Conservation (phyloP, 805 yeast species). For the Saccharomycopsis sp. region DNA sequence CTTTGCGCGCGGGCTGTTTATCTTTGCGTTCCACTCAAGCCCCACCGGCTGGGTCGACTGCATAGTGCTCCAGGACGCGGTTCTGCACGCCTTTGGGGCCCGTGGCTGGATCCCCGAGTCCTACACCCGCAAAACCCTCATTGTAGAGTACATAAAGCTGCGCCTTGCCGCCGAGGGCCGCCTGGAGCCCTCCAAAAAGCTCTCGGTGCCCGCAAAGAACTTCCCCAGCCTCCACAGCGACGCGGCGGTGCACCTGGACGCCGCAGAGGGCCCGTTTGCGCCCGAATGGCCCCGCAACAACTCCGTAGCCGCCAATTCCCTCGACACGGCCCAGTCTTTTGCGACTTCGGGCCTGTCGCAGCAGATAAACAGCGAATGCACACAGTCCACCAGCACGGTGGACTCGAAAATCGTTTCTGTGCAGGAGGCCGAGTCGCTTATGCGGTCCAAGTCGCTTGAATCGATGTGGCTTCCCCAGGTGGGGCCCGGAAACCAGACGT, state of each 20-base stretch:
- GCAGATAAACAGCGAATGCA: too few species aligned
- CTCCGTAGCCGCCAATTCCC: neutral
- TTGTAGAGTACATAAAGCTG: slow-evolving; percentile 26
- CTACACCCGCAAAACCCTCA: slow-evolving; percentile 39
- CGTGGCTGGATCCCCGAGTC: slow-evolving; percentile 87
- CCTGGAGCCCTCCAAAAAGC: neutral
- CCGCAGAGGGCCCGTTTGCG: too few species aligned
- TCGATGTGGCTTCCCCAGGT: slow-evolving; percentile 53
- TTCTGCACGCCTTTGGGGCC: slow-evolving; percentile 27
- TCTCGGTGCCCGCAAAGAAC: neutral
- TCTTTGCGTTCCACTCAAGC: slow-evolving; percentile 60
- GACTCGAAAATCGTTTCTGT: slow-evolving; percentile 13
- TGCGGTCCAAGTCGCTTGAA: neutral
- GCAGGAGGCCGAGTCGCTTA: slow-evolving; percentile 13
- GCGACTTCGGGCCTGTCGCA: neutral
- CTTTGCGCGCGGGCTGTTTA: slow-evolving; percentile 56
- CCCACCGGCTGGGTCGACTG: slow-evolving; percentile 90
- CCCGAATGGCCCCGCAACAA: too few species aligned
- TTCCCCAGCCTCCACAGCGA: neutral
- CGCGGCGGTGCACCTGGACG: slow-evolving; percentile 3
- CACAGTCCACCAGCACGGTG: neutral
- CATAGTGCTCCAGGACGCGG: slow-evolving; percentile 30
- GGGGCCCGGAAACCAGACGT: slow-evolving; percentile 46
- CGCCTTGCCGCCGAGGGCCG: slow-evolving; percentile 19
- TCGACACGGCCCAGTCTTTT: neutral